Percentiles rank a stretch among this genome's conserved stretches.
These are phyloP conservation scores for Coprinopsis strossmayeri DNA, from an alignment of 768 basidiomycete species.

Conservation along the genomic window DNA sequence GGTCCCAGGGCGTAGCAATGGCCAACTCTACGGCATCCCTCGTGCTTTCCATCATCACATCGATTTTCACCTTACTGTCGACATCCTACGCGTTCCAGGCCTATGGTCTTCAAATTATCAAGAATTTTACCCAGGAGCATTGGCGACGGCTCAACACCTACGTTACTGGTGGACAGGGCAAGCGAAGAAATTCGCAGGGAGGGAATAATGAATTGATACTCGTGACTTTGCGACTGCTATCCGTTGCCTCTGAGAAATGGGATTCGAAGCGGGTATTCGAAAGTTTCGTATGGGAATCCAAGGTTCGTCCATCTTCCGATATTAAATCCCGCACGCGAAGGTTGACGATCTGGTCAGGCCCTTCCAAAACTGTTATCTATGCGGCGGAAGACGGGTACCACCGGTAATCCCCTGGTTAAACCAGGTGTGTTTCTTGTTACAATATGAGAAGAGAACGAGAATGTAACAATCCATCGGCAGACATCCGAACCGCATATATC, in stretches of 20 bases:
- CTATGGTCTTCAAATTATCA: conserved; percentile 56
- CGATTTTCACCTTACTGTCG: conserved; percentile 56
- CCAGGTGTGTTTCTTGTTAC: conserved; percentile 42
- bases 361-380: conserved; percentile 63
- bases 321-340: no score
- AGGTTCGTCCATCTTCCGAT: no score
- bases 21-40: conserved; percentile 2
- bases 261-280: conserved; percentile 61
- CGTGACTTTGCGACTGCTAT: conserved; percentile 57
- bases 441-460: not conserved
- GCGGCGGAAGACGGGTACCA: conserved; percentile 53
- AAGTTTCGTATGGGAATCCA: conserved; percentile 72
- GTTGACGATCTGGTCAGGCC: conserved; percentile 45
- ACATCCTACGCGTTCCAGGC: conserved; percentile 64
- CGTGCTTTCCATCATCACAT: conserved; percentile 42
- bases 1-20: conserved; percentile 4
- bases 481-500: conserved; percentile 75
- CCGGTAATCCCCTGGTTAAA: conserved; percentile 35
- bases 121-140: conserved; percentile 48
- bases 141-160: conserved; percentile 55
- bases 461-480: conserved; percentile 27
- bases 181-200: not conserved
- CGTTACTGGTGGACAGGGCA: conserved; percentile 43
- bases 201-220: conserved; percentile 54
- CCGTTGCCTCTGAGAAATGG: conserved; percentile 51